Conservation (phyloP, 176 grass and related monocot genomes). For the Pontederia crassipes region DNA sequence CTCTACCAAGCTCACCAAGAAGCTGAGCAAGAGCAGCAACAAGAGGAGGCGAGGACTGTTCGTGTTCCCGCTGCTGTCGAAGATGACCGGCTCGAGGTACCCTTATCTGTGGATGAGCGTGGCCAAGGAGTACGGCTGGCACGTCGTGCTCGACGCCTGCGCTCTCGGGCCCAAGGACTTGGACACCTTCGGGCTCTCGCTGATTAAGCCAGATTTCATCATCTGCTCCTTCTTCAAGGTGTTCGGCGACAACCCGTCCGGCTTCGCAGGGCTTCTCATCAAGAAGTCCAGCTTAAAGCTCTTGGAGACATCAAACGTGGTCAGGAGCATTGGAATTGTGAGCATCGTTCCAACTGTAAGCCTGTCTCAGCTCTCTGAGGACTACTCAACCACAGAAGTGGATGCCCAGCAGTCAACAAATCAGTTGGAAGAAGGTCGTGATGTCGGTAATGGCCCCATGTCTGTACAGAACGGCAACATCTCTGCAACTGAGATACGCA, state of each 20-base stretch:
- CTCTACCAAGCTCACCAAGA: constrained; percentile 46
- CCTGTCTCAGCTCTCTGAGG: constrained; percentile 36
- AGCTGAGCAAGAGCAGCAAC: constrained; percentile 25
- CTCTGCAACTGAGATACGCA: not conserved
- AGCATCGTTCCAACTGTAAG: constrained; percentile 59
- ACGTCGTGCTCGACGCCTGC: constrained; percentile 80
- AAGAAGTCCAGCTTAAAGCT: constrained; percentile 46
- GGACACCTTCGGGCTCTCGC: constrained; percentile 71
- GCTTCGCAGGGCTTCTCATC: constrained; percentile 80
- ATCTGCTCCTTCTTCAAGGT: constrained; percentile 97
- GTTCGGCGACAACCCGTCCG: constrained; percentile 85
- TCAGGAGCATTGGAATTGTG: constrained; percentile 82
- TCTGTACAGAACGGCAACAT: constrained; percentile 4
- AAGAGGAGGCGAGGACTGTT: constrained; percentile 42
- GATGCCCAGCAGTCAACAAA: constrained; percentile 33
- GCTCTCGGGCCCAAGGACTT: constrained; percentile 78
- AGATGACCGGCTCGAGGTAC: constrained; percentile 73
- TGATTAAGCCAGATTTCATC: constrained; percentile 96
- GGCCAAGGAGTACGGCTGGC: constrained; percentile 75
- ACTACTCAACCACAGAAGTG: constrained; percentile 51
- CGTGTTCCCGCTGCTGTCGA: constrained; percentile 74
- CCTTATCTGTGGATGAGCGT: constrained; percentile 91
- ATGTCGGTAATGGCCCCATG: constrained; percentile 61
- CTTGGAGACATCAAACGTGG: constrained; percentile 63
- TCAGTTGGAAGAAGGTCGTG: constrained; percentile 17